These are phyloP conservation scores for Albifimbria verrucaria DNA, from an alignment of 2,329 filamentous ascomycete genomes.

Conservation along the genomic window DNA sequence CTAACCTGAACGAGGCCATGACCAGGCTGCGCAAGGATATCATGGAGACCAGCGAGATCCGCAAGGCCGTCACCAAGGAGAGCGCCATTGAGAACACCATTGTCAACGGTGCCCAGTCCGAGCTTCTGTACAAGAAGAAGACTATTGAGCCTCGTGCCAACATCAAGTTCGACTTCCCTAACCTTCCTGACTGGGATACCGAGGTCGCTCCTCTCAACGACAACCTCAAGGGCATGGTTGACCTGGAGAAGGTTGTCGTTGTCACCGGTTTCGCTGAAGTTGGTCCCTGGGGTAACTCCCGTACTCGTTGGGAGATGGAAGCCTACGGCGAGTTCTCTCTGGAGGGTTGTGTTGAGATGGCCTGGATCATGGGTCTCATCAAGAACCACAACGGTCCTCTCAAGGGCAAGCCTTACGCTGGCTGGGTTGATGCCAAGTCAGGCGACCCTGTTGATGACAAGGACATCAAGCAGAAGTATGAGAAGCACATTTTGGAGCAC, in stretches of 20 bases:
- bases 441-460: slow-evolving; percentile 97
- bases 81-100: slow-evolving; percentile 96
- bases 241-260: slow-evolving; percentile 96
- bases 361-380: slow-evolving; percentile 99
- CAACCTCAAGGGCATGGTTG: slow-evolving; percentile 94
- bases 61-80: slow-evolving; percentile 91
- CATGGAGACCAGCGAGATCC: slow-evolving; percentile 91
- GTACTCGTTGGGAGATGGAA: slow-evolving; percentile 99
- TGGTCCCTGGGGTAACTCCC: slow-evolving; percentile 96
- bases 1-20: slow-evolving; percentile 92
- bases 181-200: slow-evolving; percentile 83
- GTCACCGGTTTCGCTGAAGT: slow-evolving; percentile 96
- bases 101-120: slow-evolving; percentile 89
- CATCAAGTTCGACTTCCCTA: slow-evolving; percentile 95
- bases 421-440: slow-evolving; percentile 93
- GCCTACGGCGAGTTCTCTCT: slow-evolving; percentile 94
- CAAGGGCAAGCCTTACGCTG: slow-evolving; percentile 94
- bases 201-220: slow-evolving; percentile 87
- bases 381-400: slow-evolving; percentile 96
- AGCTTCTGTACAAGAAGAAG: slow-evolving; percentile 92
- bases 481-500: slow-evolving; percentile 94
- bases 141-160: slow-evolving; percentile 92
- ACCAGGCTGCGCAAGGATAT: slow-evolving; percentile 90
- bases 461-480: slow-evolving; percentile 95
- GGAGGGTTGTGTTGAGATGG: slow-evolving; percentile 98